These are phyloP conservation scores for Hyaloscypha bicolor DNA, from an alignment of 495 filamentous ascomycete species.

Conservation along the genomic window DNA sequence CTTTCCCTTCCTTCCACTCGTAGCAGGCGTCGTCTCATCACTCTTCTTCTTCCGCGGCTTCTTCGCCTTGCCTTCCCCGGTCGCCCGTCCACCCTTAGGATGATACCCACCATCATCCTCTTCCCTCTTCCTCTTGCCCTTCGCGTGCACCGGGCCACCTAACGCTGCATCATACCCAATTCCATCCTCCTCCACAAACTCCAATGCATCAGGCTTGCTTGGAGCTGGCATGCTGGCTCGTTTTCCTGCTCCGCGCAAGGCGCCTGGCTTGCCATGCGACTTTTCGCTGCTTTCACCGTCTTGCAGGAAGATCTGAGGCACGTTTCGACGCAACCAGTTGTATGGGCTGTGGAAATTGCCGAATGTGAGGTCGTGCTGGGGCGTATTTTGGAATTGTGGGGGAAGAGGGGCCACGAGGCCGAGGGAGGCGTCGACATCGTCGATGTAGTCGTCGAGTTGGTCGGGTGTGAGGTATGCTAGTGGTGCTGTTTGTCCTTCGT, in stretches of 20 bases:
- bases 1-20: conserved; percentile 18
- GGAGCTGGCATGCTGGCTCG: conserved; percentile 41
- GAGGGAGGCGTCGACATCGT: conserved; percentile 67
- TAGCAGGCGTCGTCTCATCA: conserved; percentile 4
- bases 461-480: conserved; percentile 67
- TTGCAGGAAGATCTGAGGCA: conserved; percentile 81
- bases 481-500: conserved; percentile 12
- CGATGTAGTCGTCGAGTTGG: conserved; percentile 79
- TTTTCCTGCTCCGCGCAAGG: conserved; percentile 37
- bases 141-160: conserved; percentile 40
- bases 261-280: conserved; percentile 48
- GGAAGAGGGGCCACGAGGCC: conserved; percentile 36
- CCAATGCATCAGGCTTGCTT: conserved; percentile 32
- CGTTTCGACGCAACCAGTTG: conserved; percentile 85
- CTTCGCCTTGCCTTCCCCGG: conserved; percentile 21
- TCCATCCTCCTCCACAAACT: conserved; percentile 37
- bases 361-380: conserved; percentile 55
- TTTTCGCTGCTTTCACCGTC: conserved; percentile 72
- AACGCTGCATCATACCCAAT: conserved; percentile 38
- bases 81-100: conserved; percentile 48
- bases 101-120: conserved; percentile 67
- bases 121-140: conserved; percentile 53
- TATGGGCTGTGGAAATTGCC: conserved; percentile 84
- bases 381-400: not conserved
- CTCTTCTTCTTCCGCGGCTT: conserved; percentile 29